phyloP scores from a whole-genome alignment of 371 early-diverging fungal genomes.

The Actinomortierella wolfii region DNA sequence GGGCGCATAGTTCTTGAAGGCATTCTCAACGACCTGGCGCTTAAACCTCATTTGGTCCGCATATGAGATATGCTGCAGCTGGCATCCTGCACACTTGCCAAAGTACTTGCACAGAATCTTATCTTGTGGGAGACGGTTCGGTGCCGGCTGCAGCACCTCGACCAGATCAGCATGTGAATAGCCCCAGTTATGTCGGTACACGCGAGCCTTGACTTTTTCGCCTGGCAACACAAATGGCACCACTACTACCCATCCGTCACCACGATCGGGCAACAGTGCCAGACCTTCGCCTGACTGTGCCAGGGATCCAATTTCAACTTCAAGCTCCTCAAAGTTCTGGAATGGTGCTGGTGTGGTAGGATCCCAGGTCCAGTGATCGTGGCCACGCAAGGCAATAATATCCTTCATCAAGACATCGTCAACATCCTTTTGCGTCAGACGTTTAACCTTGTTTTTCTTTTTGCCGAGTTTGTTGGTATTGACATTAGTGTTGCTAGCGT shows the following conservation, averaged over 20 bases:
- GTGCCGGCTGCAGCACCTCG: slow-evolving; percentile 47
- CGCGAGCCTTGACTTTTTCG: slow-evolving; percentile 53
- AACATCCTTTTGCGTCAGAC: slow-evolving; percentile 40
- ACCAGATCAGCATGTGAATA: slow-evolving; percentile 63
- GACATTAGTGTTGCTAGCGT: slow-evolving; percentile 1
- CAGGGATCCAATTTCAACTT: slow-evolving; percentile 36
- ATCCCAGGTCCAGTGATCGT: slow-evolving; percentile 45
- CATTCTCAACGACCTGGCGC: slow-evolving; percentile 51
- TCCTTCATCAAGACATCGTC: slow-evolving; percentile 46
- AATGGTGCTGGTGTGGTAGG: slow-evolving; percentile 40
- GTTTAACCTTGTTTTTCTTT: slow-evolving; percentile 29
- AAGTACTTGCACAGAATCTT: slow-evolving; percentile 60
- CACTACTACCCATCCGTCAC: slow-evolving; percentile 53
- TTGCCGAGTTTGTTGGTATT: no score
- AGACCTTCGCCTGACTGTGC: slow-evolving; percentile 45
- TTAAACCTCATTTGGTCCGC: slow-evolving; percentile 61
- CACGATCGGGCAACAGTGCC: slow-evolving; percentile 38
- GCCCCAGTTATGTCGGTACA: slow-evolving; percentile 59
- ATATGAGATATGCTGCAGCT: slow-evolving; percentile 62
- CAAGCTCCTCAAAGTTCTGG: slow-evolving; percentile 45
- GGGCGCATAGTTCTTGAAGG: slow-evolving; percentile 48
- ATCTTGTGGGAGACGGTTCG: slow-evolving; percentile 46
- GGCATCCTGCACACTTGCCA: slow-evolving; percentile 64
- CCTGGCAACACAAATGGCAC: slow-evolving; percentile 58
- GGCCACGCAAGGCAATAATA: slow-evolving; percentile 41